These are phyloP conservation scores for Podila epigama DNA, from an alignment of 192 early-diverging fungal genomes.

Conservation along the genomic window DNA sequence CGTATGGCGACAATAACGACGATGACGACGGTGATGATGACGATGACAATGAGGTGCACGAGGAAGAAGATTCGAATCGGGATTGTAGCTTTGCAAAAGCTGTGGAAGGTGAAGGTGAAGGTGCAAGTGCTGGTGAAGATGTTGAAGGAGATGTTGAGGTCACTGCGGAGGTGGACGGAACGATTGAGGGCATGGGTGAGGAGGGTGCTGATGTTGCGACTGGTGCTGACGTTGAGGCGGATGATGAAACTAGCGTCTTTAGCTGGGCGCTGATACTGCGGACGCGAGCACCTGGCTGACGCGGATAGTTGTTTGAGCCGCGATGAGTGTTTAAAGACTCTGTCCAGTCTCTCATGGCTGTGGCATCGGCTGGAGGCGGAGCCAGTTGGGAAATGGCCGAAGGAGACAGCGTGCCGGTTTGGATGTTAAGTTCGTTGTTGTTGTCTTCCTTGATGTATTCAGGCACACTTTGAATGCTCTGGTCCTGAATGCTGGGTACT, in stretches of 20 bases:
- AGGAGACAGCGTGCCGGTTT: no score
- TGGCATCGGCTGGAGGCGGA: neutral
- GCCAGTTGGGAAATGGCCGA: neutral
- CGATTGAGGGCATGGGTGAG: neutral
- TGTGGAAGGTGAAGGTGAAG: neutral
- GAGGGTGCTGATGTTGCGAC: neutral
- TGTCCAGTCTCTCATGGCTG: constrained; percentile 7
- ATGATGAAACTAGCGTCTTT: no score
- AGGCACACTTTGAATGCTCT: no score
- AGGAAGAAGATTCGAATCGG: constrained; percentile 4
- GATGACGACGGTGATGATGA: no score
- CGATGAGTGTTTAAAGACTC: constrained; percentile 5
- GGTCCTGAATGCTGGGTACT: no score
- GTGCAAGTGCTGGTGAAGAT: neutral
- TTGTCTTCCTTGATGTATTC: no score
- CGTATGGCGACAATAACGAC: no score
- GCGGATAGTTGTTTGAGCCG: neutral
- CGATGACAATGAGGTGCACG: no score
- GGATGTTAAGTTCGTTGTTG: no score
- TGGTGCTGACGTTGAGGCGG: no score
- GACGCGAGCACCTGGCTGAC: neutral
- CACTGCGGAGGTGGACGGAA: neutral
- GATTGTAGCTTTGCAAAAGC: neutral
- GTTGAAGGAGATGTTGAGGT: neutral
- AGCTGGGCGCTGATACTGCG: neutral